Percentiles rank a stretch among this genome's conserved stretches.
Evolutionary conservation across 202 grass and related monocot species (phyloP).

Genomic region (Elaeis oleifera): DNA sequence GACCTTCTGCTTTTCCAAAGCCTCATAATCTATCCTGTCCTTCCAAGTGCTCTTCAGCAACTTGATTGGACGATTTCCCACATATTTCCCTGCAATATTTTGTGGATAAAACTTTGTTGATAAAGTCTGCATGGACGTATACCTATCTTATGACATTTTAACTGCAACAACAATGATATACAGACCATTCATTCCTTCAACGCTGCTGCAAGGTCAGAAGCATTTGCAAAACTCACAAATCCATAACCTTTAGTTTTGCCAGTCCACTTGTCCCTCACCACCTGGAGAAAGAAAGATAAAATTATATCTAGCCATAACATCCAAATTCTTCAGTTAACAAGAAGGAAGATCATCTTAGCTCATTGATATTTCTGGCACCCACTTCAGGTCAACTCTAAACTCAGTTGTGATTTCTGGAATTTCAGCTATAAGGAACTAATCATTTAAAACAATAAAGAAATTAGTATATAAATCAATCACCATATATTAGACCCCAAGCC

Average conservation of each 20-base stretch:
- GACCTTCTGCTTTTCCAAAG: slow-evolving; percentile 62
- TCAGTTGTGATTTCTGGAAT: neutral
- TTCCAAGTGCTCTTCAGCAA: slow-evolving; percentile 79
- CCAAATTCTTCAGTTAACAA: slow-evolving; percentile 1
- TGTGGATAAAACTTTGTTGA: neutral
- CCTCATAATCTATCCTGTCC: slow-evolving; percentile 55
- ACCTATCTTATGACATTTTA: neutral
- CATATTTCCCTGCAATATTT: slow-evolving; percentile 57
- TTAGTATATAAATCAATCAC: no score
- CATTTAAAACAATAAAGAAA: neutral
- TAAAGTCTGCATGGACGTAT: neutral
- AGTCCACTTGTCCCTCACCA: slow-evolving; percentile 55
- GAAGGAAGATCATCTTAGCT: slow-evolving; percentile 2
- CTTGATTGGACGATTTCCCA: slow-evolving; percentile 80
- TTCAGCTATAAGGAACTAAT: neutral
- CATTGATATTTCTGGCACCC: neutral
- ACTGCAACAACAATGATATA: neutral
- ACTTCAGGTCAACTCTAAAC: neutral
- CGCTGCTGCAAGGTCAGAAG: slow-evolving; percentile 48
- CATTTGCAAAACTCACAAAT: slow-evolving; percentile 74
- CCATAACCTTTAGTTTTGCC: slow-evolving; percentile 73
- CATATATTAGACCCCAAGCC: no score
- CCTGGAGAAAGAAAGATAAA: slow-evolving; percentile 13
- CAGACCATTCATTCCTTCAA: slow-evolving; percentile 79
- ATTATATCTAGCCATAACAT: neutral